Base-by-base conservation (phyloP, 208 protist genomes). In the Blastocrithidia nonstop region DNA sequence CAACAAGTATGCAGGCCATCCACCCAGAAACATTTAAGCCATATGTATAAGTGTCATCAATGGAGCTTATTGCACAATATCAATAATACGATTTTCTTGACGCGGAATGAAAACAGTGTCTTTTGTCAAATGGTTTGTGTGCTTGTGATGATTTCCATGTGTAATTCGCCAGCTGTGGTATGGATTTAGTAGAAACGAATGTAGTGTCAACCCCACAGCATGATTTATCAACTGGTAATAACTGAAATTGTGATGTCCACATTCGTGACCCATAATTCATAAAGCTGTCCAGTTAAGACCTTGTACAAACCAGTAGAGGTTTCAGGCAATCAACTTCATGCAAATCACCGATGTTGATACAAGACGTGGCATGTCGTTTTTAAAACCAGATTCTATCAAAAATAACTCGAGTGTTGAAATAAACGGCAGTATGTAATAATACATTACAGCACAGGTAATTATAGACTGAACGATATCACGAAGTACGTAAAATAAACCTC, bases 191-290 rank as follows among this genome's bases (percentile, higher is more conserved):
- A 96, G 36, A 16, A 60, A 50, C 13, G 82, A 87, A 72, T 97
- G 93, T 4, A 93, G 38, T 16, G 91, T 25, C 23, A 90, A 58
- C 6, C 93, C 93, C 37, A 97, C 69, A 17, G 63, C 28, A 63
- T 96, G 83, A 65, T 96, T 94, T 9, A 96, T 6, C 0, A 29
- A 19, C 29, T 62, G 59, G 39, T 55, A 68, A 21, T 82, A 57
- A 26, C 68, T 78, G 70, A 96, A 96, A 43, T 68, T 84, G 29
- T 89, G 71, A 55, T 97, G 93, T 20, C 93, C 93, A 55, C 93
- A 97, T 61, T 97, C 93, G 49, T 97, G 93, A 4, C 81, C 90
- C 4, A 97, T 27, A 5, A 97, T 87, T 90, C 93, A 97, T 1
- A 96, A 25, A 6, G 78, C 89, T 1, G 88, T 95, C 38, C 59